Evolutionary conservation across 352 stramenopile genomes (phyloP).

Genomic region (Phytophthora palmivora): DNA sequence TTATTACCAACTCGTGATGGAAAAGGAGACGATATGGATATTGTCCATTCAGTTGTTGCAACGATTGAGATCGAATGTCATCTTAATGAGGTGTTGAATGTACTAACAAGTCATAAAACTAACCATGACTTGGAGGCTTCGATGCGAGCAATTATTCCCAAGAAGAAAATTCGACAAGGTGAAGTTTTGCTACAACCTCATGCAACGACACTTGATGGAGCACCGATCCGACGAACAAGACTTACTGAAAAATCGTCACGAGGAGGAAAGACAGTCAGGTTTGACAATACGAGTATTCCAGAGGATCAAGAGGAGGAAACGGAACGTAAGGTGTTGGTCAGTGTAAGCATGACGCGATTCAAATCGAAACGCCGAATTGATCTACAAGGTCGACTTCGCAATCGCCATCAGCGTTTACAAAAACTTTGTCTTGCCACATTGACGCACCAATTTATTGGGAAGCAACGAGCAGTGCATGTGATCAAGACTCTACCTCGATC

Average conservation of each 20-base stretch:
- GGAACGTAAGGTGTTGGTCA: slow-evolving; percentile 45
- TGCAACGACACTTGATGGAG: slow-evolving; percentile 33
- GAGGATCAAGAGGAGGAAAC: slow-evolving; percentile 20
- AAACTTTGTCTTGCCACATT: slow-evolving; percentile 63
- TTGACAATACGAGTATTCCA: slow-evolving; percentile 28
- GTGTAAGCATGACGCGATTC: slow-evolving; percentile 50
- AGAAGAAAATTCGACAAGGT: slow-evolving; percentile 41
- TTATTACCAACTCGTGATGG: slow-evolving; percentile 40
- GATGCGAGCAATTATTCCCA: slow-evolving; percentile 50
- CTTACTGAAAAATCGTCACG: slow-evolving; percentile 13
- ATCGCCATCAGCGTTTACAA: slow-evolving; percentile 53
- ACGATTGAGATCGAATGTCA: slow-evolving; percentile 62
- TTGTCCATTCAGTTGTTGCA: slow-evolving; percentile 58
- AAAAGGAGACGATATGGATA: slow-evolving; percentile 54
- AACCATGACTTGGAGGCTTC: slow-evolving; percentile 54
- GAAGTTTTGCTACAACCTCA: slow-evolving; percentile 42
- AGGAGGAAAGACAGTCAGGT: slow-evolving; percentile 23
- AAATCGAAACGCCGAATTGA: slow-evolving; percentile 42
- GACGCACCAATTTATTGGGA: slow-evolving; percentile 50
- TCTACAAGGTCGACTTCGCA: slow-evolving; percentile 40
- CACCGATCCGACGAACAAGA: slow-evolving; percentile 19
- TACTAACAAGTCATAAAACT: slow-evolving; percentile 55
- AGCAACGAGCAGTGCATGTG: slow-evolving; percentile 57
- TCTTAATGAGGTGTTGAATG: slow-evolving; percentile 72
- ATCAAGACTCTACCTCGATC: slow-evolving; percentile 67